These are phyloP conservation scores for Vigna unguiculata DNA, from an alignment of 306 rosid species.

Conservation along the genomic window DNA sequence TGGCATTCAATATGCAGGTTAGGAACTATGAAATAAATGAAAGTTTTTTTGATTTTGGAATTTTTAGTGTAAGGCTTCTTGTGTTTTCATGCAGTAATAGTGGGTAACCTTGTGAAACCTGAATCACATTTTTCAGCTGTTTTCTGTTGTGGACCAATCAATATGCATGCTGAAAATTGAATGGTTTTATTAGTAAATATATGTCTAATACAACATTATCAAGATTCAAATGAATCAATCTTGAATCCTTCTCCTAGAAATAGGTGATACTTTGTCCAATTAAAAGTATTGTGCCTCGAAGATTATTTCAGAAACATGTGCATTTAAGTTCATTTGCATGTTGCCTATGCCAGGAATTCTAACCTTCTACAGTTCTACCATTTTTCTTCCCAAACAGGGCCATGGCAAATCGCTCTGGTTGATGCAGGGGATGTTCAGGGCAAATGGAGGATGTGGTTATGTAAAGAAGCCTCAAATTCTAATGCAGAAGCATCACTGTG, in stretches of 20 bases:
- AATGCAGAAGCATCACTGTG: constrained; percentile 54
- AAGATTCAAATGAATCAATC: constrained; percentile 21
- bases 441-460: constrained; percentile 95
- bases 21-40: constrained; percentile 36
- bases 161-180: not conserved
- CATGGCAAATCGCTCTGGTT: constrained; percentile 78
- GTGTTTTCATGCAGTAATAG: not conserved
- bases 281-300: not conserved
- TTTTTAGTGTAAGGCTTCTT: not conserved
- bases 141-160: constrained; percentile 21
- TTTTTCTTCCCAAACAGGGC: constrained; percentile 58
- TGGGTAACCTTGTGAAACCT: constrained; percentile 4
- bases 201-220: not conserved
- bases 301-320: not conserved
- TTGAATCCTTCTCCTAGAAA: constrained; percentile 7
- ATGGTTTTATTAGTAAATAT: not conserved
- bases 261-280: constrained; percentile 1
- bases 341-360: constrained; percentile 35
- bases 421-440: constrained; percentile 97
- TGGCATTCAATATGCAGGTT: constrained; percentile 99
- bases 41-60: not conserved
- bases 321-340: constrained; percentile 13
- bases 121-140: constrained; percentile 5
- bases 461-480: constrained; percentile 79
- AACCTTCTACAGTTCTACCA: constrained; percentile 20